Percentiles rank a stretch among this genome's conserved stretches.
Conservation (phyloP, 331 rosid species). For the Rhamnella rubrinervis region DNA sequence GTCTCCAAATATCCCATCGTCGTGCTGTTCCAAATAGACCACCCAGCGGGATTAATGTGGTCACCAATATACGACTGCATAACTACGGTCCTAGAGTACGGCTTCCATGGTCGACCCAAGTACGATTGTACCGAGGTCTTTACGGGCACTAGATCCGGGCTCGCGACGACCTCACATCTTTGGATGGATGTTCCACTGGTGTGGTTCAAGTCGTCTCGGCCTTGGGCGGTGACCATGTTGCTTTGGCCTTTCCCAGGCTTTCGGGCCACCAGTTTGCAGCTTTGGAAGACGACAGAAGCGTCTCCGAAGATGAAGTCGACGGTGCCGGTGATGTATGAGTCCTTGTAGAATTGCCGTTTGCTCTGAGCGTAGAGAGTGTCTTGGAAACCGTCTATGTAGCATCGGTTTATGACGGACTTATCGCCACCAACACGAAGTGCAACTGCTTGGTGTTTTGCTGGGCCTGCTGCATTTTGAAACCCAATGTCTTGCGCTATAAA, state of each 20-base stretch:
- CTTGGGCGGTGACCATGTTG: constrained; percentile 75
- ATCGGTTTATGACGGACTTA: constrained; percentile 53
- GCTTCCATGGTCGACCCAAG: constrained; percentile 63
- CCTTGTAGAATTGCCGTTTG: constrained; percentile 58
- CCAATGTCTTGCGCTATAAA: constrained; percentile 68
- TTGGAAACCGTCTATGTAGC: constrained; percentile 56
- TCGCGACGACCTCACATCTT: constrained; percentile 37
- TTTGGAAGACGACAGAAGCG: constrained; percentile 55
- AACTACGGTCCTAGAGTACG: constrained; percentile 51
- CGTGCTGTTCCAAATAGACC: constrained; percentile 46
- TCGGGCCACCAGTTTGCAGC: constrained; percentile 48
- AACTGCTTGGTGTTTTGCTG: constrained; percentile 68
- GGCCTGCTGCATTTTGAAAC: constrained; percentile 68
- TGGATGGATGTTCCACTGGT: constrained; percentile 62
- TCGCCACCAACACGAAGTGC: constrained; percentile 62
- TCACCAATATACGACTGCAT: constrained; percentile 52
- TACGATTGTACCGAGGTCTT: constrained; percentile 29
- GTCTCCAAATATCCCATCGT: constrained; percentile 38
- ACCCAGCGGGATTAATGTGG: constrained; percentile 47
- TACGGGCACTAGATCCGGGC: constrained; percentile 41
- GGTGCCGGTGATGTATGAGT: constrained; percentile 52
- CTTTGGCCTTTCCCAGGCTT: constrained; percentile 50
- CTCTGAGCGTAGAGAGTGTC: constrained; percentile 66
- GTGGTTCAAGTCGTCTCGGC: constrained; percentile 55
- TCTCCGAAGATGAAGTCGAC: constrained; percentile 66